Conservation (phyloP, 306 rosid genomes). For the Prunus mume region DNA sequence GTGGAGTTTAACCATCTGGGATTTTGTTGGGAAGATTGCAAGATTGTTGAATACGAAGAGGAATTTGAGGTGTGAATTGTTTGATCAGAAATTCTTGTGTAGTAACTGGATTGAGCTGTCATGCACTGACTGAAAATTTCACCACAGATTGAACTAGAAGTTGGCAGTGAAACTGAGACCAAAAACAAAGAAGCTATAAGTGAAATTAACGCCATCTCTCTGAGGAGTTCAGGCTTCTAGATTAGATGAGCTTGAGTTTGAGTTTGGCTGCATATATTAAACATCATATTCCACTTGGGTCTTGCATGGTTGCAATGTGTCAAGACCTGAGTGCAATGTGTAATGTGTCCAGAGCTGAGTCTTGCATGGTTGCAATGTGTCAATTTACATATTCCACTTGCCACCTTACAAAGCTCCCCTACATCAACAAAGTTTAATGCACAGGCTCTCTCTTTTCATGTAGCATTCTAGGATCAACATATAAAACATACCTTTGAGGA, state of each 20-base stretch:
- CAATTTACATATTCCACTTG: no score
- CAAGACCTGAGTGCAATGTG: no score
- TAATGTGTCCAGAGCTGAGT: no score
- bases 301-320: no score
- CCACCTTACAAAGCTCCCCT: no score
- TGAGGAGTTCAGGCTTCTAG: neutral
- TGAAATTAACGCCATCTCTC: conserved; percentile 17
- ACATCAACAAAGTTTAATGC: no score
- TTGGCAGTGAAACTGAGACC: conserved; percentile 21
- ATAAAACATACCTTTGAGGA: neutral
- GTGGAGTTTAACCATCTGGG: conserved; percentile 53
- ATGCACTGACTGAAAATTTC: conserved; percentile 37
- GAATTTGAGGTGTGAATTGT: conserved; percentile 34
- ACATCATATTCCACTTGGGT: no score
- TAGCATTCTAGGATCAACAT: neutral
- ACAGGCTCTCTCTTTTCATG: no score
- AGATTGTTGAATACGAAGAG: conserved; percentile 18
- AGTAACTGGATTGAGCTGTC: conserved; percentile 6
- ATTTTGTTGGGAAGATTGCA: conserved; percentile 42
- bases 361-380: no score
- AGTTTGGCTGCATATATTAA: no score
- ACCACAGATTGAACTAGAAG: conserved; percentile 21
- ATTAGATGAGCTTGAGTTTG: no score
- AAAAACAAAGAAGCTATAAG: conserved; percentile 23
- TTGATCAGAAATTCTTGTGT: conserved; percentile 10